Evolutionary conservation across 2,329 filamentous ascomycete species (phyloP).

Genomic region (Beauveria sp.): DNA sequence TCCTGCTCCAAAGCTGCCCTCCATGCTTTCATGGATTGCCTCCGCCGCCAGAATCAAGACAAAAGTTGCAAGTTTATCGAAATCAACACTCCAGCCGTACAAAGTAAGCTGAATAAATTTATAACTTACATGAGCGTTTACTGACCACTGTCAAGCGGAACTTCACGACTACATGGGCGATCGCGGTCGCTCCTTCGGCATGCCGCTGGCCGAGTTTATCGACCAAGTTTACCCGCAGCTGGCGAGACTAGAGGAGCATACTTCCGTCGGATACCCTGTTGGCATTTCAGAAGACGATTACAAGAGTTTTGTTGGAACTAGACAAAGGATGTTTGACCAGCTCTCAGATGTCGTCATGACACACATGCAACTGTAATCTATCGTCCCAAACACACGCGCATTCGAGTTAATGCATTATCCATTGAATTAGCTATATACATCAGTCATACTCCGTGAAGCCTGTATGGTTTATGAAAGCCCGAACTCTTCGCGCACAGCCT

Average conservation of each 20-base stretch:
- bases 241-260: conserved; percentile 30
- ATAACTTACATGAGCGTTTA: neutral
- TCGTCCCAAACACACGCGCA: neutral
- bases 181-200: conserved; percentile 19
- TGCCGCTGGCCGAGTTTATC: conserved; percentile 31
- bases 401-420: neutral
- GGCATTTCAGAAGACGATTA: neutral
- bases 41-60: conserved; percentile 15
- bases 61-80: conserved; percentile 16
- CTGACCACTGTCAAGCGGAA: conserved; percentile 6
- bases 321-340: conserved; percentile 8
- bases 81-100: conserved; percentile 16
- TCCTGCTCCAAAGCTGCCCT: conserved; percentile 17
- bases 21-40: conserved; percentile 15
- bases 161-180: conserved; percentile 14
- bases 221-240: conserved; percentile 38
- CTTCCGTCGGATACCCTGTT: neutral
- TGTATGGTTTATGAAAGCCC: neutral
- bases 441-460: neutral
- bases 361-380: neutral
- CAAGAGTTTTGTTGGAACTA: conserved; percentile 1
- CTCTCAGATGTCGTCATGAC: neutral
- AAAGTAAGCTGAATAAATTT: conserved; percentile 9
- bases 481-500: conserved; percentile 8
- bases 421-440: neutral